Percentiles rank a stretch among this genome's conserved stretches.
Evolutionary conservation across 1,284 basidiomycete species (phyloP).

Genomic region (Cryptococcus sp.): DNA sequence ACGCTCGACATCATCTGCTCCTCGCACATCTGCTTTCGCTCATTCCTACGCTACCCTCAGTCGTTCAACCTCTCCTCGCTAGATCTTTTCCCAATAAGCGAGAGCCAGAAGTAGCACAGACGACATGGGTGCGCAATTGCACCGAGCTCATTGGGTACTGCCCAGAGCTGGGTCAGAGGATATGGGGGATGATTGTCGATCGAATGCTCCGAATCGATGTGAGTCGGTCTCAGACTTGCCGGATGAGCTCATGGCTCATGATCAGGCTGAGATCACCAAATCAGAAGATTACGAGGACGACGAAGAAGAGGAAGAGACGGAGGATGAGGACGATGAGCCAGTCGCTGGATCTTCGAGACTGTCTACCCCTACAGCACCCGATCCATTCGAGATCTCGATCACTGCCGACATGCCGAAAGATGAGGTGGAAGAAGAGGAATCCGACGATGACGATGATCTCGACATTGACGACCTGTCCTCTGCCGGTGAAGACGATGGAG

Average conservation of each 20-base stretch:
- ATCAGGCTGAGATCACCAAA: constrained; percentile 90
- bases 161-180: constrained; percentile 76
- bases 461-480: constrained; percentile 48
- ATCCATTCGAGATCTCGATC: constrained; percentile 75
- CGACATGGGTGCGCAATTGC: constrained; percentile 88
- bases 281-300: constrained; percentile 64
- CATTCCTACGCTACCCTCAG: constrained; percentile 80
- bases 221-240: constrained; percentile 37
- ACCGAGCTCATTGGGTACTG: constrained; percentile 83
- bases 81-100: constrained; percentile 90
- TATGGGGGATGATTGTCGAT: constrained; percentile 80
- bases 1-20: constrained; percentile 80
- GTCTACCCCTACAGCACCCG: constrained; percentile 49
- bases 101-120: constrained; percentile 71
- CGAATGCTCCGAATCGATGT: constrained; percentile 93
- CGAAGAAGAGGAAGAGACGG: constrained; percentile 56
- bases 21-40: constrained; percentile 78
- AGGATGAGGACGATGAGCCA: constrained; percentile 28
- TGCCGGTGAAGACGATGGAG: constrained; percentile 52
- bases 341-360: constrained; percentile 9
- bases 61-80: constrained; percentile 76
- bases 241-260: neutral
- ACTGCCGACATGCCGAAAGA: constrained; percentile 53
- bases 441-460: constrained; percentile 54
- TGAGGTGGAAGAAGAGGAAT: constrained; percentile 36